Percentiles rank a stretch among this genome's conserved stretches.
Conservation (phyloP, 2,329 filamentous ascomycete species). For the Chrysoporthe puriensis region DNA sequence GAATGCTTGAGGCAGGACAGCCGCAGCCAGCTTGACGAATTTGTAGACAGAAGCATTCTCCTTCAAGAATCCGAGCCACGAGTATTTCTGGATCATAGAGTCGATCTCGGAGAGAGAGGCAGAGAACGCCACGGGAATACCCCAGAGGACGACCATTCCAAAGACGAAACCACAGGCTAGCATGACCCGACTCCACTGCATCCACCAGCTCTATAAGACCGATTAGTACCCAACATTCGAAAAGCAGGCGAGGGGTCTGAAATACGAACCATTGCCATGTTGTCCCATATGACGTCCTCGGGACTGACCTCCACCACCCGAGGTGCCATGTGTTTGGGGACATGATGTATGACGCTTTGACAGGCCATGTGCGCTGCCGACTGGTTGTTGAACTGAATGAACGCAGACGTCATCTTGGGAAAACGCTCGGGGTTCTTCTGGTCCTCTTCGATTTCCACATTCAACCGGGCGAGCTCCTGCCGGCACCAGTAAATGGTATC, state of each 20-base stretch:
- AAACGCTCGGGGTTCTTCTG: constrained; percentile 85
- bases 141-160: constrained; percentile 85
- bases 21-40: constrained; percentile 69
- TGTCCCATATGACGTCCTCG: constrained; percentile 92
- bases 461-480: constrained; percentile 81
- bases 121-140: constrained; percentile 87
- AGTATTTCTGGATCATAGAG: constrained; percentile 64
- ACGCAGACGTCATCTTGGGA: constrained; percentile 92
- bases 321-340: constrained; percentile 92
- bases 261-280: constrained; percentile 74
- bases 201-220: constrained; percentile 72
- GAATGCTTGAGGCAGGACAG: constrained; percentile 81
- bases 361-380: constrained; percentile 98
- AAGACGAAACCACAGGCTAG: constrained; percentile 67
- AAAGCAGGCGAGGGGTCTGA: not conserved
- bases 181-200: constrained; percentile 74
- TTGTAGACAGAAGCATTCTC: constrained; percentile 62
- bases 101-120: constrained; percentile 80
- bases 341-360: constrained; percentile 85
- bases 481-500: constrained; percentile 94
- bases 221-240: not conserved
- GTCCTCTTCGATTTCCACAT: constrained; percentile 88
- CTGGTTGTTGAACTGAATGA: constrained; percentile 98
- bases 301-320: constrained; percentile 92
- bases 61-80: constrained; percentile 73